phyloP scores from a whole-genome alignment of 768 basidiomycete species.

The Russula griseocarnosa region DNA sequence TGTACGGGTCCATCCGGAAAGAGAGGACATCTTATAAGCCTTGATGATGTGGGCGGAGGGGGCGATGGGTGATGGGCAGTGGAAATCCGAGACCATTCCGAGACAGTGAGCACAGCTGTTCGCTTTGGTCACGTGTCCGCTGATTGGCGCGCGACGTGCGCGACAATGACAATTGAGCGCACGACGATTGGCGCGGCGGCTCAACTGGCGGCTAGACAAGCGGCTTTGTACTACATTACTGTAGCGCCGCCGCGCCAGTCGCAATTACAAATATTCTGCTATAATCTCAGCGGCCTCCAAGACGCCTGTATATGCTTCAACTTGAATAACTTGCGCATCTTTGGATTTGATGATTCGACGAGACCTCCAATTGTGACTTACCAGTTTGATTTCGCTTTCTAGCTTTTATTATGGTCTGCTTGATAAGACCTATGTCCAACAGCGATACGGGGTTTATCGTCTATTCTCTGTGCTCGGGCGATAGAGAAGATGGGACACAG shows the following conservation, averaged over 20 bases:
- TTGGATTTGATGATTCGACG: neutral
- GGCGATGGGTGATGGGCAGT: neutral
- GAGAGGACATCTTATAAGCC: neutral
- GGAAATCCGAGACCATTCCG: neutral
- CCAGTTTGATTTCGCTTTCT: neutral
- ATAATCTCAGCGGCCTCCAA: neutral
- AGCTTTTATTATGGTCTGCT: neutral
- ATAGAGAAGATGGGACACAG: neutral
- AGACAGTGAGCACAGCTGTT: neutral
- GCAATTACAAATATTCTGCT: no score
- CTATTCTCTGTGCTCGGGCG: neutral
- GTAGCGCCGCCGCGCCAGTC: no score
- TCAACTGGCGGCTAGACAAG: no score
- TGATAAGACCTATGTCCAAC: neutral
- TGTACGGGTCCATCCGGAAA: neutral
- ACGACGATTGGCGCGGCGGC: no score
- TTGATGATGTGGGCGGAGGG: neutral
- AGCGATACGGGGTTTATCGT: neutral
- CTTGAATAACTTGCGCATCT: neutral
- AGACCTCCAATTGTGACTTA: neutral
- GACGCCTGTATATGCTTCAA: neutral
- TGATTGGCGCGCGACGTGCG: neutral
- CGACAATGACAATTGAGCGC: neutral
- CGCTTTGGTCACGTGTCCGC: neutral
- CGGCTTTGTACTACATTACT: no score